Base-by-base conservation (phyloP, 2,329 filamentous ascomycete genomes). In the Clarireedia monteithiana region DNA sequence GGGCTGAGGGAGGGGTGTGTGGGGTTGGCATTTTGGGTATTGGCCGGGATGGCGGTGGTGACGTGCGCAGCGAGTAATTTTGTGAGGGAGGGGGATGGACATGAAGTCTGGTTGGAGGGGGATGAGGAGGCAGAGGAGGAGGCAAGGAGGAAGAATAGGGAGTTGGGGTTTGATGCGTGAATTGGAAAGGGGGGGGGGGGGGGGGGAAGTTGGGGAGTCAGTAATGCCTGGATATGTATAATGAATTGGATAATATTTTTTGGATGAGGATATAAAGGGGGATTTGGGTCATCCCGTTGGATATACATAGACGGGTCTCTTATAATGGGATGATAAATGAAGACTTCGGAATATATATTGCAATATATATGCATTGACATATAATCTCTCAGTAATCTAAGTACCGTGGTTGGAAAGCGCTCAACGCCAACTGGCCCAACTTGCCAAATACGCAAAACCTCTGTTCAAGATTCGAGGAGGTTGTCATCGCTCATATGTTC, bases 71-170 rank as follows among this genome's bases (percentile, higher is more conserved):
- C 77, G 5, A 84, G 79, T 53, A 74, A 77, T 62, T 75, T 78
- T 58, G 78, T 86, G 7, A 72, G 70, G 51, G 83, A 86, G 61
- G 83, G 83, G 0, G 73, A 83, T 63, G 84, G 84, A 0, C 82
- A 86, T 66, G 83, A 86, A 67, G 80, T 86, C 47, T 75, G 82
- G 74, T 66, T 86, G 2, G 80, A 84, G 27, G 83, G 82, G 0
- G 83, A 86, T 60, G 76, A 80, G 27, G 77, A 78, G 34, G 73
- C 72, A 1, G 67, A 68, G 36, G 66, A 57, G 9, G 66, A 67
- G 50, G 64, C 63, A 4, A 60, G 60, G 9, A 44, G 23, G 23
- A 59, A 58, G 42, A 66, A 66, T 59, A 57, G 56, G 30, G 50
- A 54, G 24, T 57, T 65, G 40, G 53, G 48, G 23, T 52, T 40